Base-by-base conservation (phyloP, 2,329 filamentous ascomycete genomes). In the Thelonectria blattea region DNA sequence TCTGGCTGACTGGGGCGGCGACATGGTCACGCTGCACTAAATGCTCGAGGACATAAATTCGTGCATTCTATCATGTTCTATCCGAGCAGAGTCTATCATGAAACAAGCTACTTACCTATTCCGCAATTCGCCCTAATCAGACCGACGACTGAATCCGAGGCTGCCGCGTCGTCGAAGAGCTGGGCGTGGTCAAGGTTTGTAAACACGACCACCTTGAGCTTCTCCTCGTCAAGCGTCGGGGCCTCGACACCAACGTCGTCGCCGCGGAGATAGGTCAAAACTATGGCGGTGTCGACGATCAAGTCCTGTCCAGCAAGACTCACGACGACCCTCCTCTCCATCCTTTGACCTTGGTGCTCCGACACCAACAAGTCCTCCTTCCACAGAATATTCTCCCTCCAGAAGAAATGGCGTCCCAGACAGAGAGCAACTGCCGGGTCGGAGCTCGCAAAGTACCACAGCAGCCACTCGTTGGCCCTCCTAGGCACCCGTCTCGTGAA, bases 351-450 rank as follows among this genome's bases (percentile, higher is more conserved):
- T 4, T 58, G 54, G 63, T 48, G 61, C 17, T 60, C 53, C 18
- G 55, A 60, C 0, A 47, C 60, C 37, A 81, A 63, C 47, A 91
- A 72, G 62, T 90, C 86, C 49, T 91, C 86, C 65, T 85, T 86
- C 89, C 89, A 92, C 8, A 90, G 75, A 41, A 90, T 85, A 64
- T 89, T 91, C 65, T 91, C 82, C 24, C 80, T 80, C 90, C 89
- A 92, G 74, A 90, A 91, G 75, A 92, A 91, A 67, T 88, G 82
- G 3, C 89, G 78, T 0, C 83, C 84, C 1, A 92, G 77, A 10
- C 85, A 86, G 57, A 89, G 82, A 10, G 88, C 84, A 2, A 90
- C 86, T 2, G 87, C 87, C 27, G 87, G 85, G 65, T 92, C 89
- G 55, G 82, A 88, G 46, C 83, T 85, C 6, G 86, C 89, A 71